Evolutionary conservation across 2,329 filamentous ascomycete species (phyloP).

Genomic region (Chaetoscypha palmicola): DNA sequence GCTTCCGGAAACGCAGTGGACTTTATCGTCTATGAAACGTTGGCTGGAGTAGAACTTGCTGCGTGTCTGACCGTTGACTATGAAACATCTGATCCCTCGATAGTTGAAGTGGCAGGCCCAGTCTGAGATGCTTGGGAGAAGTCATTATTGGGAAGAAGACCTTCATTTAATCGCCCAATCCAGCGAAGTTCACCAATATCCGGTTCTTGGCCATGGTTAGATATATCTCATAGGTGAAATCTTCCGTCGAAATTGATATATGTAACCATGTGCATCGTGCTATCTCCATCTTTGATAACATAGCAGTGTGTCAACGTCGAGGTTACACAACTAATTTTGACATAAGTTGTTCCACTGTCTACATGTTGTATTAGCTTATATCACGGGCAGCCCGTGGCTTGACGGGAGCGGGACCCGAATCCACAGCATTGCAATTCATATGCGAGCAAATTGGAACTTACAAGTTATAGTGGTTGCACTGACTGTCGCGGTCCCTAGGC

Average conservation of each 20-base stretch:
- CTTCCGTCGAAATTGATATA: no score
- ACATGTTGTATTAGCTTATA: neutral
- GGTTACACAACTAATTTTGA: conserved; percentile 55
- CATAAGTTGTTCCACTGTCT: conserved; percentile 33
- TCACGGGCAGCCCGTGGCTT: no score
- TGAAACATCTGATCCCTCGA: conserved; percentile 53
- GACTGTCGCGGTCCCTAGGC: conserved; percentile 52
- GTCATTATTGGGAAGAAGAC: conserved; percentile 43
- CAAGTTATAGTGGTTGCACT: conserved; percentile 25
- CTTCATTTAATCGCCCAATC: conserved; percentile 52
- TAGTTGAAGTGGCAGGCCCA: conserved; percentile 38
- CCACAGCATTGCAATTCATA: no score
- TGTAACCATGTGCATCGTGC: conserved; percentile 50
- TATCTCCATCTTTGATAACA: conserved; percentile 53
- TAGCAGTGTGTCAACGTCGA: conserved; percentile 58
- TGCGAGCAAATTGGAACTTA: no score
- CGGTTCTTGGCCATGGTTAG: no score
- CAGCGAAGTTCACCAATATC: conserved; percentile 54
- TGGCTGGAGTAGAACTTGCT: conserved; percentile 65
- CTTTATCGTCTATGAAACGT: conserved; percentile 62
- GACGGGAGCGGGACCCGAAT: no score
- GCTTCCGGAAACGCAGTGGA: conserved; percentile 53
- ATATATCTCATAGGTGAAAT: no score
- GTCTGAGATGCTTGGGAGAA: conserved; percentile 51
- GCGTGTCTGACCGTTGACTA: conserved; percentile 55